Evolutionary conservation across 2,329 filamentous ascomycete species (phyloP).

Genomic region (Phaeosphaeriaceae sp.): DNA sequence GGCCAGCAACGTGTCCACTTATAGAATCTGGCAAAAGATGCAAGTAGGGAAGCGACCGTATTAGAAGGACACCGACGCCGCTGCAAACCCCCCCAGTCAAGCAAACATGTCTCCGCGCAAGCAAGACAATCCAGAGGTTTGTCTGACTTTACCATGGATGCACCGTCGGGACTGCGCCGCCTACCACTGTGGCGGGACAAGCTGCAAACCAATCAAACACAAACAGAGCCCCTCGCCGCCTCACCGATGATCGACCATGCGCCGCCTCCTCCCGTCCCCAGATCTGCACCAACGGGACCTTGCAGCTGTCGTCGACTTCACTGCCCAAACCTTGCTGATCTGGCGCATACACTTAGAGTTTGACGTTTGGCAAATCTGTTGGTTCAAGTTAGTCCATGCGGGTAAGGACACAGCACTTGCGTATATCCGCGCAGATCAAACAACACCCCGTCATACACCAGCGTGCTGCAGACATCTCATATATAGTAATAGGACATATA

Average conservation of each 20-base stretch:
- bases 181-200: not conserved
- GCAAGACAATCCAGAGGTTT: not conserved
- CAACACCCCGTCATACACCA: too few relatives aligned
- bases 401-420: not conserved
- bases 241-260: conserved; percentile 15
- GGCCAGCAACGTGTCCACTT: not conserved
- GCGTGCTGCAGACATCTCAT: too few relatives aligned
- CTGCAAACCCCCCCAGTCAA: not conserved
- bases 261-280: conserved; percentile 10
- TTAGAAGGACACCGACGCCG: not conserved
- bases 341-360: not conserved
- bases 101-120: not conserved
- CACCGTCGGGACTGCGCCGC: not conserved
- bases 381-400: not conserved
- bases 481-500: too few relatives aligned
- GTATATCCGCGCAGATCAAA: too few relatives aligned
- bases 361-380: too few relatives aligned
- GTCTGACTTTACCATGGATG: not conserved
- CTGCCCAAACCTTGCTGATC: conserved; percentile 10
- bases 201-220: conserved; percentile 18
- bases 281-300: conserved; percentile 27
- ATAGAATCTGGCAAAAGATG: not conserved
- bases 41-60: not conserved
- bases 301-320: conserved; percentile 18
- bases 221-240: conserved; percentile 1